Evolutionary conservation across 2,329 filamentous ascomycete species (phyloP), one percentile per base, ranked within the genome.

Genomic region (Nothomitra cinnamomea): DNA sequence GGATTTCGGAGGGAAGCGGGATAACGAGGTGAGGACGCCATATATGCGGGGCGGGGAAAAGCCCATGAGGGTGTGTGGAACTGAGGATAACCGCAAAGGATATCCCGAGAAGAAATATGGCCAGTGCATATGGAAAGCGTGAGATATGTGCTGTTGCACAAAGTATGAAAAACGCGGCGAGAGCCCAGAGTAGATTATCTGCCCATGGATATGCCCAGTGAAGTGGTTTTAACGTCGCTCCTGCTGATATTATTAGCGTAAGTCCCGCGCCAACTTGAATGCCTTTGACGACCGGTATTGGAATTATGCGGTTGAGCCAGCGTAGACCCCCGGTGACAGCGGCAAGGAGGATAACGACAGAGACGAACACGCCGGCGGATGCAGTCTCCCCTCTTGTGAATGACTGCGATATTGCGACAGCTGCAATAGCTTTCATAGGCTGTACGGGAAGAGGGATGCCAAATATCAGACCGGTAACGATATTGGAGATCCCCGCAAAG

Each of bases 261-360:
- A 96, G 72, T 1, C 90, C 90, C 3, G 90, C 90, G 38, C 90
- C 90, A 49, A 95, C 79, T 67, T 96, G 92, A 59, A 96, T 95
- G 28, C 90, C 90, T 64, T 94, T 95, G 53, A 96, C 82, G 0
- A 96, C 84, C 0, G 89, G 86, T 13, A 89, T 78, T 0, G 90
- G 90, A 7, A 94, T 83, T 13, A 81, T 72, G n/a, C 72, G 69
- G 7, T 85, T 82, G 52, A 87, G 80, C 74, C 80, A 83, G 55
- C 74, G 75, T 32, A 95, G 71, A n/a, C 92, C 68, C 0, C 90
- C 87, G 0, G 87, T 94, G 3, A 81, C 64, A 62, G 84, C 89
- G 64, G 95, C 80, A 1, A 94, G 5, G 7, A 90, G 74, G 7
- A 95, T 82, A 21, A 83, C 76, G 5, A 70, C 70, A 1, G 82